phyloP scores from a whole-genome alignment of 805 yeast species.

The Kodamaea nitidulidarum region DNA sequence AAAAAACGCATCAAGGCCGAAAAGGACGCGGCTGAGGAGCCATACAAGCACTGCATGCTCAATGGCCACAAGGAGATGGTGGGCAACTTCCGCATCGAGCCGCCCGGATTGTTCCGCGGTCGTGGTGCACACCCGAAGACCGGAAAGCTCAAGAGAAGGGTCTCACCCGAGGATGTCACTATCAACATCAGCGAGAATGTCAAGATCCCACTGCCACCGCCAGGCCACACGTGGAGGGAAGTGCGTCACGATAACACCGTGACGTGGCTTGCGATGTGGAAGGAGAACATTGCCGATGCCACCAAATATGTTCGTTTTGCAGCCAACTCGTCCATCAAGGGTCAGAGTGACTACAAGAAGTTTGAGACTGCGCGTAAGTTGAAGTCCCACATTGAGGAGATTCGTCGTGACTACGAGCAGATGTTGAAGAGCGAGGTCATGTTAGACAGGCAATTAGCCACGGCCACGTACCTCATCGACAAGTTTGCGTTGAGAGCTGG shows the following conservation, averaged over 20 bases:
- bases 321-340: slow-evolving; percentile 85
- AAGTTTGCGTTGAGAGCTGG: slow-evolving; percentile 95
- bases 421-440: slow-evolving; percentile 70
- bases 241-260: slow-evolving; percentile 84
- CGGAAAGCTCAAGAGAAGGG: slow-evolving; percentile 84
- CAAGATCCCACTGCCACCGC: slow-evolving; percentile 75
- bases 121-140: slow-evolving; percentile 97
- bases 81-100: slow-evolving; percentile 92
- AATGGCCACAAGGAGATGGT: slow-evolving; percentile 90
- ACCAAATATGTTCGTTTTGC: slow-evolving; percentile 89
- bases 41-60: slow-evolving; percentile 70
- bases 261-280: slow-evolving; percentile 97
- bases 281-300: slow-evolving; percentile 80
- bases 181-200: slow-evolving; percentile 74
- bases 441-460: slow-evolving; percentile 88
- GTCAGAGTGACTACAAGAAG: slow-evolving; percentile 84
- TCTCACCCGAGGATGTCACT: slow-evolving; percentile 83
- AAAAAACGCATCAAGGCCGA: slow-evolving; percentile 70
- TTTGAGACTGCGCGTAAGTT: slow-evolving; percentile 91
- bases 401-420: slow-evolving; percentile 69
- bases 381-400: slow-evolving; percentile 63
- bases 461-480: slow-evolving; percentile 90
- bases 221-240: slow-evolving; percentile 89
- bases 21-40: slow-evolving; percentile 73
- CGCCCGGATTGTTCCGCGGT: slow-evolving; percentile 94